Conservation (phyloP, 2,329 filamentous ascomycete genomes). For the Aureobasidium sp. region DNA sequence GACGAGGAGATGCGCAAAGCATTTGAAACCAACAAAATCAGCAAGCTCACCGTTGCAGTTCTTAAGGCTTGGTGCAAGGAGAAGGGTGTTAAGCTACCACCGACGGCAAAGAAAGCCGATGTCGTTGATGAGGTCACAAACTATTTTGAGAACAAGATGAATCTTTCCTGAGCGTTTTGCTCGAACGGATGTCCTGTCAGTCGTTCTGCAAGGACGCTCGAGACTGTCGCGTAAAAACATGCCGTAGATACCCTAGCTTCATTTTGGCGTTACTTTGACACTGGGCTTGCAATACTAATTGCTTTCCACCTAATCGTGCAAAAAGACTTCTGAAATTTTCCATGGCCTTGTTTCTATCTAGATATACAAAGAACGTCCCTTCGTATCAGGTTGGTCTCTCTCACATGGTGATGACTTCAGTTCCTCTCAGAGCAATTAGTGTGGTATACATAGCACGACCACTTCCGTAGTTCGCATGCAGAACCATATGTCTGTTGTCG, state of each 20-base stretch:
- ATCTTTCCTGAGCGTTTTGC: conserved; percentile 14
- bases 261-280: too few species aligned
- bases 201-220: too few species aligned
- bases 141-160: conserved; percentile 33
- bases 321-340: too few species aligned
- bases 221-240: too few species aligned
- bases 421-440: conserved; percentile 12
- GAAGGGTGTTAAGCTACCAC: conserved; percentile 23
- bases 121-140: conserved; percentile 30
- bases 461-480: conserved; percentile 27
- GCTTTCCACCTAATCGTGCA: too few species aligned
- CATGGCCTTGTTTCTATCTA: too few species aligned
- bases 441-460: conserved; percentile 19
- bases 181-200: too few species aligned
- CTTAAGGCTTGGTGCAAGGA: conserved; percentile 28
- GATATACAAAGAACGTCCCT: too few species aligned
- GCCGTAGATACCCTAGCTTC: too few species aligned
- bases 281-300: too few species aligned
- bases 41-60: conserved; percentile 32
- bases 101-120: conserved; percentile 28
- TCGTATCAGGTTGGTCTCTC: too few species aligned
- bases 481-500: conserved; percentile 27
- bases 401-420: conserved; percentile 2
- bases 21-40: conserved; percentile 38
- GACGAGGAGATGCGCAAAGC: conserved; percentile 40